These are phyloP conservation scores for Anthostomella pinea DNA, from an alignment of 2,329 filamentous ascomycete genomes.

Conservation along the genomic window DNA sequence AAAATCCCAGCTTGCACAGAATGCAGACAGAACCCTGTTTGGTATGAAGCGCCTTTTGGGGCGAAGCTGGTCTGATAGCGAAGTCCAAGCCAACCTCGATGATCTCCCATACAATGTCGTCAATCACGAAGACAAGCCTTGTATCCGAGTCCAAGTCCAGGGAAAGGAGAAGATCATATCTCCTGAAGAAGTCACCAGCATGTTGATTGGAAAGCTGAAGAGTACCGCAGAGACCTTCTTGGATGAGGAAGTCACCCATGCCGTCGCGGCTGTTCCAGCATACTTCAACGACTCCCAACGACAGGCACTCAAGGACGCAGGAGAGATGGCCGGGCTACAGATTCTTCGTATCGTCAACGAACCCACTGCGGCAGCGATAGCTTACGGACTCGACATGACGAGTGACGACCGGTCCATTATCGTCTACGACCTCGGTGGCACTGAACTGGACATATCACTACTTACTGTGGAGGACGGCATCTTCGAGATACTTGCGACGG, in stretches of 20 bases:
- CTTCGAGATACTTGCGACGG: slow-evolving; percentile 91
- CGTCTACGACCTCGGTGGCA: slow-evolving; percentile 91
- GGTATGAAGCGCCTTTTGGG: slow-evolving; percentile 73
- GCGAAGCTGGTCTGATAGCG: slow-evolving; percentile 78
- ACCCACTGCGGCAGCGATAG: slow-evolving; percentile 91
- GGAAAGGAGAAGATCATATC: slow-evolving; percentile 69
- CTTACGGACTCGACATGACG: slow-evolving; percentile 88
- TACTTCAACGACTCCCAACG: slow-evolving; percentile 99
- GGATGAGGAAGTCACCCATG: slow-evolving; percentile 79
- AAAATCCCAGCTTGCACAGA: slow-evolving; percentile 62
- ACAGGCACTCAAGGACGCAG: slow-evolving; percentile 95
- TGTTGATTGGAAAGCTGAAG: slow-evolving; percentile 84
- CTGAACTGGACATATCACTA: slow-evolving; percentile 92
- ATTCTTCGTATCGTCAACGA: slow-evolving; percentile 96
- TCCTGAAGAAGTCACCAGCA: slow-evolving; percentile 76
- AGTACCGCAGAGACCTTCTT: slow-evolving; percentile 76
- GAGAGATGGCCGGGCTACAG: slow-evolving; percentile 86
- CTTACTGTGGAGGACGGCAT: slow-evolving; percentile 89
- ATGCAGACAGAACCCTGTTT: slow-evolving; percentile 30
- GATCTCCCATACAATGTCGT: slow-evolving; percentile 96
- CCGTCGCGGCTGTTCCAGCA: slow-evolving; percentile 90
- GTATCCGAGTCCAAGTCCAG: slow-evolving; percentile 70
- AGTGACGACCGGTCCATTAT: slow-evolving; percentile 83
- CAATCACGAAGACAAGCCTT: slow-evolving; percentile 85
- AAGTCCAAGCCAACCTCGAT: slow-evolving; percentile 92